Evolutionary conservation across 495 filamentous ascomycete genomes (phyloP).

Genomic region (Tuber brumale): DNA sequence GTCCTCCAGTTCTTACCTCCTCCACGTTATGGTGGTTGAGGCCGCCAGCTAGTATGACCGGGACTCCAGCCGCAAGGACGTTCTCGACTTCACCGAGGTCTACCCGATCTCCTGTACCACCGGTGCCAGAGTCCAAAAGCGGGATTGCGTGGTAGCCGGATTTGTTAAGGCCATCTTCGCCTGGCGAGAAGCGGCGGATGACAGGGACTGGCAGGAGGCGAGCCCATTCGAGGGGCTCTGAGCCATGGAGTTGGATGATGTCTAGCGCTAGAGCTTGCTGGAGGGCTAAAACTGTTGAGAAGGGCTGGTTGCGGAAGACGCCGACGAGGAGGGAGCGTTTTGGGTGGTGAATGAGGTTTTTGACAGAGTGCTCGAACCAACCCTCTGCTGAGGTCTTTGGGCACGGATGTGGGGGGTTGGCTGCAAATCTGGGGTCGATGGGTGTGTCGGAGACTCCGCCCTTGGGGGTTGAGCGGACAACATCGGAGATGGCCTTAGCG

Average conservation of each 20-base stretch:
- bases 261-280: conserved; percentile 75
- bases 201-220: conserved; percentile 80
- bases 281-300: conserved; percentile 69
- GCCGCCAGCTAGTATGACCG: conserved; percentile 75
- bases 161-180: conserved; percentile 60
- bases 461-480: conserved; percentile 56
- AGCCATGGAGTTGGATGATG: conserved; percentile 83
- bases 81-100: conserved; percentile 59
- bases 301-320: conserved; percentile 86
- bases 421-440: background rate
- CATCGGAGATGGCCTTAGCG: conserved; percentile 70
- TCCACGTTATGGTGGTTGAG: conserved; percentile 68
- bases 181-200: conserved; percentile 70
- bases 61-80: conserved; percentile 48
- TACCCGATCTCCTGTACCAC: conserved; percentile 70
- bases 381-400: conserved; percentile 46
- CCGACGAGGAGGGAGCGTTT: conserved; percentile 75
- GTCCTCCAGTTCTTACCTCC: conserved; percentile 50
- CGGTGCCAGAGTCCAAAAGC: conserved; percentile 76
- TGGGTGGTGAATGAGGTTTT: conserved; percentile 48
- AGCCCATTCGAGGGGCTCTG: conserved; percentile 89
- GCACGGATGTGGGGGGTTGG: background rate
- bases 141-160: conserved; percentile 77
- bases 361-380: conserved; percentile 58
- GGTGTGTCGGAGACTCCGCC: conserved; percentile 22